These are phyloP conservation scores for Talaromyces wortmannii DNA, from an alignment of 495 filamentous ascomycete species.

Conservation along the genomic window DNA sequence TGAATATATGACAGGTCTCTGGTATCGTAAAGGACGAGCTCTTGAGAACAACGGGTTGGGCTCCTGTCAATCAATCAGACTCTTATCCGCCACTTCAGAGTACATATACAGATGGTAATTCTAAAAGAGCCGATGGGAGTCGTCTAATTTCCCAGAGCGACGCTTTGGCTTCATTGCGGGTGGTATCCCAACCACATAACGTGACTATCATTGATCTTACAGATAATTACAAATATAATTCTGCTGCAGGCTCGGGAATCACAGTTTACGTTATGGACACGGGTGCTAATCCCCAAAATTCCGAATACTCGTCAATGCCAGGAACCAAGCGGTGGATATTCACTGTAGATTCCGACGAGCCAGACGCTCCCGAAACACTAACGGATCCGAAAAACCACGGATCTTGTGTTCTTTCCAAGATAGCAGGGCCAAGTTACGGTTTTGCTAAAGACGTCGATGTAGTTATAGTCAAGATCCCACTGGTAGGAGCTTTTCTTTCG, in stretches of 20 bases:
- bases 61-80: too few relatives aligned
- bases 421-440: background rate
- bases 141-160: background rate
- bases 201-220: background rate
- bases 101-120: background rate
- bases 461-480: background rate
- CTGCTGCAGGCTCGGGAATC: background rate
- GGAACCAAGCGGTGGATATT: background rate
- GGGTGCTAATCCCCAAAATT: background rate
- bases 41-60: background rate
- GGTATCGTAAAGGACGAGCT: background rate
- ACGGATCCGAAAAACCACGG: background rate
- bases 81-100: too few relatives aligned
- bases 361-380: background rate
- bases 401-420: background rate
- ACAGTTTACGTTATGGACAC: background rate
- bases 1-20: background rate
- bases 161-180: background rate
- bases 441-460: background rate
- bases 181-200: background rate
- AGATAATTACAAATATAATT: background rate
- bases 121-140: background rate
- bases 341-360: background rate
- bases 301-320: background rate
- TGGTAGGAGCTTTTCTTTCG: too few relatives aligned